These are phyloP conservation scores for Corynascus novoguineensis DNA, from an alignment of 495 filamentous ascomycete genomes.

Conservation along the genomic window DNA sequence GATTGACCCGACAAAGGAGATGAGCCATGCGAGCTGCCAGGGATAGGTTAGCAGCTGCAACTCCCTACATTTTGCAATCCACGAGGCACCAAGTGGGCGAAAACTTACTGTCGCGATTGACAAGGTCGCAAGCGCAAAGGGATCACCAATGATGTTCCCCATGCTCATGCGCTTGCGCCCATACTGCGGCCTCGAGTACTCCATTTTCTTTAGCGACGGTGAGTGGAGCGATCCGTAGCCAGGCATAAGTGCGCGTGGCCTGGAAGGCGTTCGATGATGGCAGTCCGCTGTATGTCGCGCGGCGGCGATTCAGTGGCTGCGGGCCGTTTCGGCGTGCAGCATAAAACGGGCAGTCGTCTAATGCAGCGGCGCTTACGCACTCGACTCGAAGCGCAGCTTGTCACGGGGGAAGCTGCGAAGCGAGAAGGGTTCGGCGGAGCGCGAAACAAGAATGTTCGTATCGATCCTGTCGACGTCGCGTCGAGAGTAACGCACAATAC, in stretches of 20 bases:
- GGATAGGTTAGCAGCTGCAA: conserved; percentile 24
- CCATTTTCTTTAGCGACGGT: conserved; percentile 79
- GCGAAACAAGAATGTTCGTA: conserved; percentile 13
- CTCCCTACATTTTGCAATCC: not conserved
- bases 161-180: conserved; percentile 59
- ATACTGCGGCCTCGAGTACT: conserved; percentile 53
- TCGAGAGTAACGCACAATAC: not conserved
- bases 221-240: conserved; percentile 67
- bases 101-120: conserved; percentile 81
- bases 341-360: conserved; percentile 17
- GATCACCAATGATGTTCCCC: conserved; percentile 90
- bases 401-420: conserved; percentile 8
- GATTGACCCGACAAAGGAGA: conserved; percentile 79
- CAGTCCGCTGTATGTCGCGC: conserved; percentile 10
- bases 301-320: conserved; percentile 29
- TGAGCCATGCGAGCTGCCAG: conserved; percentile 85
- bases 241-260: conserved; percentile 52
- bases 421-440: conserved; percentile 13
- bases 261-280: conserved; percentile 11
- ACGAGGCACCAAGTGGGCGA: not conserved
- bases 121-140: conserved; percentile 89
- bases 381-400: not conserved
- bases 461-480: not conserved
- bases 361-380: conserved; percentile 13
- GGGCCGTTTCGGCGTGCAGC: conserved; percentile 12